A percentile compares a stretch with the other conserved stretches of the same genome.
phyloP scores from a whole-genome alignment of 1,139 yeast species.

The Pneumocystis canis region DNA sequence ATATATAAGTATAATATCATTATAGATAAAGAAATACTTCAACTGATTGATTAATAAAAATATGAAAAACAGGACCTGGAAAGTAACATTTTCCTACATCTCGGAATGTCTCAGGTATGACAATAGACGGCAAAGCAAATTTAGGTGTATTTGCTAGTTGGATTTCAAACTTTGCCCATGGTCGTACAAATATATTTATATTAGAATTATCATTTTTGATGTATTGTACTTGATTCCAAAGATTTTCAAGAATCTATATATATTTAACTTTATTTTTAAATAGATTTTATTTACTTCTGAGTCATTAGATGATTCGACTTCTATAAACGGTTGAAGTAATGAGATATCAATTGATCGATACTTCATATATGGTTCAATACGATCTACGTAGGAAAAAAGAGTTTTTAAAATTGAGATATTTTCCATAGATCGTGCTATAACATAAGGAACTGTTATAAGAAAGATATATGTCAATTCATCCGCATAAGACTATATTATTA shows the following conservation, averaged over 20 bases:
- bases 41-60: conserved; percentile 41
- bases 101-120: conserved; percentile 20
- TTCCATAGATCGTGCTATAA: not conserved
- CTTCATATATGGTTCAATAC: conserved; percentile 9
- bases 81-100: conserved; percentile 4
- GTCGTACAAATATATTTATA: conserved; percentile 3
- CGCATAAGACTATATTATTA: conserved; percentile 33
- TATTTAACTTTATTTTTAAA: not conserved
- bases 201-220: conserved; percentile 9
- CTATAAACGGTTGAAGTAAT: conserved; percentile 13
- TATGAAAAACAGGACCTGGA: conserved; percentile 13
- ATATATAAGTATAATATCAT: not conserved
- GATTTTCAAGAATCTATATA: conserved; percentile 6
- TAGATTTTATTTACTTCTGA: conserved; percentile 6
- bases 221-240: conserved; percentile 8
- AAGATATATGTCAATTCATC: conserved; percentile 56
- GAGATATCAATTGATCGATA: conserved; percentile 4
- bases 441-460: conserved; percentile 54
- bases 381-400: not conserved
- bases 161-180: conserved; percentile 1
- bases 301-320: conserved; percentile 15
- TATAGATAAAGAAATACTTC: not conserved
- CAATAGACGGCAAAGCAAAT: conserved; percentile 30
- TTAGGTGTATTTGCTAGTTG: conserved; percentile 24
- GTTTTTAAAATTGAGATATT: not conserved